phyloP scores from a whole-genome alignment of 2,329 filamentous ascomycete genomes.

The Aspergillus sp. region DNA sequence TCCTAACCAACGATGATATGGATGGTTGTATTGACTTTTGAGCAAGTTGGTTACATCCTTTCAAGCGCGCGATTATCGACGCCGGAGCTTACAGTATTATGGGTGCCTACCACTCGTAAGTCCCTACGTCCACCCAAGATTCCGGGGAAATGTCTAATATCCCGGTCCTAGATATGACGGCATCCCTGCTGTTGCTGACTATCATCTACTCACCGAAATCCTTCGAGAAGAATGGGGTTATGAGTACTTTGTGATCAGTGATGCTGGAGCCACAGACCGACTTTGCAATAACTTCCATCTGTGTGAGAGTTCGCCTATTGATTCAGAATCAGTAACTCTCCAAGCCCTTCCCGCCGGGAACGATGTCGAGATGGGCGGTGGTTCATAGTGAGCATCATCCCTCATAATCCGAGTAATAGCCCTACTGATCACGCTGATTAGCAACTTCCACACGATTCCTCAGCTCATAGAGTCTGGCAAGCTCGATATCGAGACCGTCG shows the following conservation, averaged over 20 bases:
- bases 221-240: conserved; percentile 72
- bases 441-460: conserved; percentile 66
- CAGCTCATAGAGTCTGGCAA: conserved; percentile 62
- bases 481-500: conserved; percentile 59
- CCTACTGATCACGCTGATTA: conserved; percentile 7
- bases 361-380: conserved; percentile 74
- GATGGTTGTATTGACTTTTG: background rate
- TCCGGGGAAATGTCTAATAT: too few relatives aligned
- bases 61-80: conserved; percentile 70
- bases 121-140: background rate
- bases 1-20: conserved; percentile 23
- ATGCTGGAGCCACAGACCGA: conserved; percentile 70
- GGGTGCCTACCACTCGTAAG: conserved; percentile 67
- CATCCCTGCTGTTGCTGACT: conserved; percentile 65
- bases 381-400: conserved; percentile 53
- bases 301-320: conserved; percentile 60
- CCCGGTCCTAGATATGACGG: conserved; percentile 60
- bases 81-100: conserved; percentile 68
- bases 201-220: conserved; percentile 66
- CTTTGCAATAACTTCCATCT: conserved; percentile 64
- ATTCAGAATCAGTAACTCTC: conserved; percentile 64
- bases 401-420: background rate
- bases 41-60: conserved; percentile 52
- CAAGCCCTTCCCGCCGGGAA: conserved; percentile 66
- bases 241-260: conserved; percentile 64